Base-by-base conservation (phyloP, 192 early-diverging fungal genomes). In the Linnemannia zychae region DNA sequence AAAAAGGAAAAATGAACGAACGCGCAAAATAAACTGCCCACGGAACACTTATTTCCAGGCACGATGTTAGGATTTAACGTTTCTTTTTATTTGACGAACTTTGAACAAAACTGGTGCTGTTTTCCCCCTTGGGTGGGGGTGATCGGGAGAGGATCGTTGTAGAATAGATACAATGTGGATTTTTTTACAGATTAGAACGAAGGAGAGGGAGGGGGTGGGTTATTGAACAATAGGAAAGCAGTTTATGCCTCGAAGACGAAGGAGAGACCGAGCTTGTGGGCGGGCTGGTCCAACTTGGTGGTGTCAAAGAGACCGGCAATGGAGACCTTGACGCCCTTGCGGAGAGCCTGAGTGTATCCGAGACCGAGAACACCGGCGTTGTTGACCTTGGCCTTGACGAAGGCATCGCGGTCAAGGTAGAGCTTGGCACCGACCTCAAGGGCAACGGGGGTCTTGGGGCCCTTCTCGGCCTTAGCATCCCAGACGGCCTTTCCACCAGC, bases 361-460 rank as follows among this genome's bases (percentile, higher is more conserved):
- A 99, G 92, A 81, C 97, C 97, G 66, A 99, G 90, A 36, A 93
- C 92, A 86, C 98, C 98, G 72, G 91, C 81, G 87, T 95, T 95
- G 88, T 93, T 90, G 72, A 96, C 92, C 93, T 94, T 95, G 79
- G 94, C 94, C 95, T 99, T 99, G 86, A 97, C 91, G 77, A 95
- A 98, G 72, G 97, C 94, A 87, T 91, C 91, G 79, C 89, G 89
- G 92, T 99, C 98, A 65, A 99, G 90, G 77, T 92, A 88, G 91
- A 96, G 96, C 93, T 98, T 98, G 91, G 97, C 94, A 83, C 96
- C 98, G 76, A 98, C 93, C 91, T 99, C 98, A 17, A 98, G 91
- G 71, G 92, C 91, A 67, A 95, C 94, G 46, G 88, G 87, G 79
- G 92, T 89, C 84, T 96, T 95, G 77, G 89, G 84, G 68, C 88